Evolutionary conservation across 139 green algal species (phyloP), one percentile per base, ranked within the genome.

Genomic region (Limnomonas spitsbergensis): DNA sequence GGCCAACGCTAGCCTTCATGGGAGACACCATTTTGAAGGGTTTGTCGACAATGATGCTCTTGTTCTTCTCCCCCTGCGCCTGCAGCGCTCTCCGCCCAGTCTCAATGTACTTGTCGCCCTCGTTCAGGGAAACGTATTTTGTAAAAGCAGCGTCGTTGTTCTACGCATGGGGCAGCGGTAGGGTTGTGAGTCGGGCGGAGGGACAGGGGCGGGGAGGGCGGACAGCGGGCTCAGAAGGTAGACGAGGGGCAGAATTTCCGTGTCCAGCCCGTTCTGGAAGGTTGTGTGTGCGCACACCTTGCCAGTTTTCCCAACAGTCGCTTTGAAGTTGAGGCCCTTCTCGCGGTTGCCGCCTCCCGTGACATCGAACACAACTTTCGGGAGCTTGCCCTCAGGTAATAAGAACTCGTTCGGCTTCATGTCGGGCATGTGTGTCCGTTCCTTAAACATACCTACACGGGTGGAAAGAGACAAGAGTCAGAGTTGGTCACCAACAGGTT

Each of bases 131-230:
- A 31, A 86, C 87, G 72, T 92, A 90, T 38, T 88, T 88, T 68
- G 79, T 70, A 53, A 94, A 94, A 2, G 78, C 84, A 4, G 88
- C 89, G 77, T 91, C 86, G 53, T 94, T 91, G n/a, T 73, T 72
- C 76, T 82, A 73, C 29, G 66, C 37, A 2, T 38, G 31, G 38
- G 4, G 56, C 20, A 14, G 69, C 2, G 40, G 56, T 29, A n/a
- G n/a, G n/a, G n/a, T n/a, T n/a, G n/a, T n/a, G n/a, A n/a, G n/a
- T n/a, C n/a, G n/a, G n/a, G n/a, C n/a, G n/a, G n/a, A n/a, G n/a
- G n/a, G n/a, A n/a, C n/a, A n/a, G n/a, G n/a, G n/a, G n/a, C n/a
- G n/a, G n/a, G n/a, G n/a, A n/a, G n/a, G n/a, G n/a, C n/a, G n/a
- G n/a, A n/a, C n/a, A n/a, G n/a, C n/a, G n/a, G n/a, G n/a, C n/a